These are phyloP conservation scores for Yamadazyma kitorensis DNA, from an alignment of 805 yeast genomes.

Conservation along the genomic window DNA sequence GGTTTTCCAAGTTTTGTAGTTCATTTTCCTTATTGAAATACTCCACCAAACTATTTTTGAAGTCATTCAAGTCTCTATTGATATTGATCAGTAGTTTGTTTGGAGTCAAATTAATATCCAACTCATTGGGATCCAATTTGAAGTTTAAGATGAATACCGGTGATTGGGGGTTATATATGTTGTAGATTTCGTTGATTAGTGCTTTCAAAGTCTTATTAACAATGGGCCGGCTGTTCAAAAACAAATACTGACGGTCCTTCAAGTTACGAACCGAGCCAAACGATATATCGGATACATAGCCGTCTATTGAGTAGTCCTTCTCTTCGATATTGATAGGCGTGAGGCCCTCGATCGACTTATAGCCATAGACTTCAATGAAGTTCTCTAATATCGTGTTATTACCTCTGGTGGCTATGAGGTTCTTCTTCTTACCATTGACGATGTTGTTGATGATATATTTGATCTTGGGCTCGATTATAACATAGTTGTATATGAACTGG, in stretches of 20 bases:
- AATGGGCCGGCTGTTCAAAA: constrained; percentile 76
- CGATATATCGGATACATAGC: constrained; percentile 71
- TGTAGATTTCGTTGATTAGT: constrained; percentile 71
- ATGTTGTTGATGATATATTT: constrained; percentile 58
- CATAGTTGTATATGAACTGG: constrained; percentile 60
- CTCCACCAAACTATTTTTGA: constrained; percentile 48
- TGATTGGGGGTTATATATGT: constrained; percentile 65
- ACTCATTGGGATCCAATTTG: constrained; percentile 42
- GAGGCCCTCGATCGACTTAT: constrained; percentile 59
- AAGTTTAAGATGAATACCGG: constrained; percentile 72
- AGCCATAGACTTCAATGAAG: constrained; percentile 68
- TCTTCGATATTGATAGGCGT: constrained; percentile 43
- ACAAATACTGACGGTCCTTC: constrained; percentile 73
- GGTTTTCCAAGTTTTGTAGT: constrained; percentile 3
- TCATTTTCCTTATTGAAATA: constrained; percentile 41
- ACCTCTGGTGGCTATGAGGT: constrained; percentile 61
- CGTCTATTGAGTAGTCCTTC: constrained; percentile 41
- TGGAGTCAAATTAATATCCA: constrained; percentile 91
- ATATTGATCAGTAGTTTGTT: constrained; percentile 67
- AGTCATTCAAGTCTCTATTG: constrained; percentile 44
- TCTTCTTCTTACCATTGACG: constrained; percentile 38
- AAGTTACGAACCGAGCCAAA: constrained; percentile 68
- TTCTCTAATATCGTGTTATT: constrained; percentile 41
- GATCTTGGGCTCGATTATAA: constrained; percentile 55
- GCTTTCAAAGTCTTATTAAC: constrained; percentile 51